Evolutionary conservation across 1,139 yeast genomes (phyloP), one percentile per base, ranked within the genome.

Genomic region (Suzukiozyma palmioleophila): DNA sequence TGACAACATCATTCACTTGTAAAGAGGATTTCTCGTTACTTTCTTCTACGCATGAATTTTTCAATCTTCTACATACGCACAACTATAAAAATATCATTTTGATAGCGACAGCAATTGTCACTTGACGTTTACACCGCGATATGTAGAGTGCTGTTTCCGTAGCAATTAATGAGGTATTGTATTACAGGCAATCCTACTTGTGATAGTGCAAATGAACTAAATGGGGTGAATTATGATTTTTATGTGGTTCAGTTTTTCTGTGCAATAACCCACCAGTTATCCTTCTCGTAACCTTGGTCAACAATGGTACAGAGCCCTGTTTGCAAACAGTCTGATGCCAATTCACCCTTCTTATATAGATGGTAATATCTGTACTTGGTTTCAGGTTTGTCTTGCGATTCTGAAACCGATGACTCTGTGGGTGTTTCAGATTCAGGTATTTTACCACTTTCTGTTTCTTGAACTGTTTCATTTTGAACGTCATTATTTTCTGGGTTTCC

Each of bases 351-450:
- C 43, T 72, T 76, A 57, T 92, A 92, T 35, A 92, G 64, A 59
- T 92, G 98, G 53, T 92, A 92, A 57, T 83, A 92, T 48, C 98
- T 73, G 62, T 84, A 84, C 51, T 82, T 84, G 1, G 88, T 84
- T 12, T 66, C 71, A 1, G 64, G 62, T 26, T 48, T 52, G 12
- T 56, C 52, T 16, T 51, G 50, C 6, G 50, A 44, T 28, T 51
- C 52, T 32, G 52, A 50, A 11, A 42, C 47, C 10, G 48, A 39
- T 33, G 5, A 21, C 16, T 30, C 36, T 31, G 39, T 35, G 38
- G 42, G 26, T 31, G 38, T 34, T 44, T 40, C 41, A 45, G 50
- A 27, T 46, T 49, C 41, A 45, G 28, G 21, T n/a, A n/a, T 28
- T 57, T 53, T 39, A 51, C 53, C 36, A 48, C 54, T 9, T 18